phyloP scores from a whole-genome alignment of 441 rosid species.

The Arabidopsis hybrid region DNA sequence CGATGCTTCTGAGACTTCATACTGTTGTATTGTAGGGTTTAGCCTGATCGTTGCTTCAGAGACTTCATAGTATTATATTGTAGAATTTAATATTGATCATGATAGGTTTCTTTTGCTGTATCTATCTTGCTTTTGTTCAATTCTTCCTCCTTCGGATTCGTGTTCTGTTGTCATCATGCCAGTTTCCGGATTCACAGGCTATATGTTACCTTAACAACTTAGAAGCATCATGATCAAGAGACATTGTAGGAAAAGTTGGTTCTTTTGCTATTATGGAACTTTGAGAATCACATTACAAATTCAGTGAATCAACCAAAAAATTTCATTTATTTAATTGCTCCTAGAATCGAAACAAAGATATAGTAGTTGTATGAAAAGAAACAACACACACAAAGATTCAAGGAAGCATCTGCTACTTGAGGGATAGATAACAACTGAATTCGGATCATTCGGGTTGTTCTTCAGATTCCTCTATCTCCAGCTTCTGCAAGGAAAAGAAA shows the following conservation, averaged over 20 bases:
- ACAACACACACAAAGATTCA: constrained; percentile 7
- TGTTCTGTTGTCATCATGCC: not conserved
- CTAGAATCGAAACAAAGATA: constrained; percentile 31
- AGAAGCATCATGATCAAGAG: too few species aligned
- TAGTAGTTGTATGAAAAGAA: constrained; percentile 24
- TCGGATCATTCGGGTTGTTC: constrained; percentile 34
- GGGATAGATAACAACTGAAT: not conserved
- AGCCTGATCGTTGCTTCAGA: not conserved
- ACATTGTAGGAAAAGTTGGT: not conserved
- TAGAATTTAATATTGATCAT: too few species aligned
- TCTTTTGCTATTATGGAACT: not conserved
- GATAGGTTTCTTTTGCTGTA: not conserved
- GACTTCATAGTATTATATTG: not conserved
- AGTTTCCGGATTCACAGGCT: not conserved
- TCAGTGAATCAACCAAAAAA: not conserved
- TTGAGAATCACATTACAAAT: constrained; percentile 17
- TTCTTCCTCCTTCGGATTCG: not conserved
- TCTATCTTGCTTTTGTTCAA: not conserved
- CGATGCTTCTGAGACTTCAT: not conserved
- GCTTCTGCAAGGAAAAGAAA: constrained; percentile 33
- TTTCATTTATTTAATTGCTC: constrained; percentile 36
- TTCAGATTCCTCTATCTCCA: constrained; percentile 39
- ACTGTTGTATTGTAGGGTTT: not conserved
- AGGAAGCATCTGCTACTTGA: constrained; percentile 22
- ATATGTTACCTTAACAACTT: not conserved